A percentile compares a stretch with the other conserved stretches of the same genome.
These are phyloP conservation scores for Parafenestella ontariensis DNA, from an alignment of 2,329 filamentous ascomycete species.

Conservation along the genomic window DNA sequence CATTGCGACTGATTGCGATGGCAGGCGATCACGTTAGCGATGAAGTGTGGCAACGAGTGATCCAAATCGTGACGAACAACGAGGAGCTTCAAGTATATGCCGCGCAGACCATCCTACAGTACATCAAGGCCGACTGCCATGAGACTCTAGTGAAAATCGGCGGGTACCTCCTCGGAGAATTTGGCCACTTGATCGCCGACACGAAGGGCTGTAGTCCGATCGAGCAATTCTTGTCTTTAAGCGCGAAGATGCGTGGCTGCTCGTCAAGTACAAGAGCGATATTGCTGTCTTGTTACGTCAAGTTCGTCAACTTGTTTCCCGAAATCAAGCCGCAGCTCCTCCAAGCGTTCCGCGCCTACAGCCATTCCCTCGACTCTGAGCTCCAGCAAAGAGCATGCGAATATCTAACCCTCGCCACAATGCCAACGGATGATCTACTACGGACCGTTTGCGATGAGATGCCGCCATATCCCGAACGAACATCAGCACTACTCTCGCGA, in stretches of 20 bases:
- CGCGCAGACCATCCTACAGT: conserved; percentile 89
- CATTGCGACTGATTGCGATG: conserved; percentile 90
- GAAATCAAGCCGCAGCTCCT: conserved; percentile 97
- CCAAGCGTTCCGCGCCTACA: conserved; percentile 89
- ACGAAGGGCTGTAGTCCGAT: conserved; percentile 92
- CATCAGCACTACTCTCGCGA: conserved; percentile 88
- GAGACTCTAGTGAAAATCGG: conserved; percentile 98
- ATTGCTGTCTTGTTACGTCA: conserved; percentile 93
- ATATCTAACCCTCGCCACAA: conserved; percentile 83
- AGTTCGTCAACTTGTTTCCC: conserved; percentile 97
- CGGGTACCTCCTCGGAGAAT: conserved; percentile 93
- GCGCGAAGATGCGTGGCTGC: conserved; percentile 86
- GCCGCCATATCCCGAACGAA: conserved; percentile 95
- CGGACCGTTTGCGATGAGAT: conserved; percentile 97
- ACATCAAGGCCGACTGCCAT: conserved; percentile 94
- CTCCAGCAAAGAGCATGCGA: conserved; percentile 96
- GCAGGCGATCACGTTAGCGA: conserved; percentile 98
- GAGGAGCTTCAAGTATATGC: conserved; percentile 97
- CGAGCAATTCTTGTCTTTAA: conserved; percentile 92
- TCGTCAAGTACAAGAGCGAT: conserved; percentile 91
- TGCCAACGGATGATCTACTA: conserved; percentile 88
- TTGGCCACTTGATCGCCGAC: conserved; percentile 95
- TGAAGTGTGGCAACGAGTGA: conserved; percentile 98
- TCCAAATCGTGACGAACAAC: conserved; percentile 99
- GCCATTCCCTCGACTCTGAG: conserved; percentile 92